Base-by-base conservation (phyloP, 805 yeast species). In the Jamesozyma lodderae region DNA sequence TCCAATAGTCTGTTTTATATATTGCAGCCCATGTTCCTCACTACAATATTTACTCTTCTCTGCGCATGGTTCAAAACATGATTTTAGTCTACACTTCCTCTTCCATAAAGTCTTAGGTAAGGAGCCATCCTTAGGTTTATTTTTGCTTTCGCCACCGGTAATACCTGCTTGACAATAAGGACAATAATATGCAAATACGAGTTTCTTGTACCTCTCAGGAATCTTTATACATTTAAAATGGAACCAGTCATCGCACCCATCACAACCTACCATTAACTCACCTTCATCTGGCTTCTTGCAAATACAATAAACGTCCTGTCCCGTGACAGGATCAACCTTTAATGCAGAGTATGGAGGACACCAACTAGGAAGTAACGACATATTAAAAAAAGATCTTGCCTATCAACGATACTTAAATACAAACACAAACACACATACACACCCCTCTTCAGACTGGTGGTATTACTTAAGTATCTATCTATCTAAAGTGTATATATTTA, bases 221-320 rank as follows among this genome's bases (percentile, higher is more conserved):
- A 86, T 54, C 37, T 69, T 69, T 70, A 87, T 73, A 55, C 96
- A 88, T 33, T 63, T 64, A 59, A 87, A 84, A 60, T 88, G 96
- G 54, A 71, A 88, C 96, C 96, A 88, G 41, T 85, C 95, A 52
- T 86, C 95, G 60, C 96, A 88, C 5, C 85, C 88, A 55, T 87
- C 96, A 56, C 96, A 87, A 0, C 82, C 85, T n/a, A 88, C 81
- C 96, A 88, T 88, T 55, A 87, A 63, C 41, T 75, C 79, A 1
- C 88, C 92, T 42, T 71, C 68, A 51, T 88, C 96, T 0, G 86
- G 81, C 43, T 70, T 72, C 27, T 92, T 69, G 56, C 96, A 87
- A 0, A 79, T 61, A 55, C 96, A 87, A 51, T 69, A 86, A 6
- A 82, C 62, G 47, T 79, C 84, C 45, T 79, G 82, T 17, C 79